Conservation (phyloP, 805 yeast species). For the Naumovozyma baii region DNA sequence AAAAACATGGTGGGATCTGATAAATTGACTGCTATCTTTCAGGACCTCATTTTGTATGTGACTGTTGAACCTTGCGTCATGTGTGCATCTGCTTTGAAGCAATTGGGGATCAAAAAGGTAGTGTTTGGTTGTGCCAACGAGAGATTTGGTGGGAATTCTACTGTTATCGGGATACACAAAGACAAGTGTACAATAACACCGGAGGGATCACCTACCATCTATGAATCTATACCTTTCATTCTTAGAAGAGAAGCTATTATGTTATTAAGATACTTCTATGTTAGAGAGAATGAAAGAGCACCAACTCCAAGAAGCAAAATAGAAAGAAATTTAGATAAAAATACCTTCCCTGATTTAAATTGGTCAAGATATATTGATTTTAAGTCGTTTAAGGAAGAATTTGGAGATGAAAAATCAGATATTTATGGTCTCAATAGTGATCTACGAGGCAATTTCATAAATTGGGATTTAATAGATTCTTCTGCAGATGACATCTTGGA, state of each 20-base stretch:
- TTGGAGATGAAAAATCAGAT: constrained; percentile 10
- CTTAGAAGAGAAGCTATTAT: constrained; percentile 74
- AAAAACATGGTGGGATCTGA: constrained; percentile 22
- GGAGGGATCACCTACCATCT: constrained; percentile 3
- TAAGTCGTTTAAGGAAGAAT: constrained; percentile 36
- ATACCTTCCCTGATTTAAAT: constrained; percentile 50
- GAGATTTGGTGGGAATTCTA: constrained; percentile 93
- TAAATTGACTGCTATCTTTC: constrained; percentile 33
- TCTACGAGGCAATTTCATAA: constrained; percentile 9
- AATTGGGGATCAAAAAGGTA: constrained; percentile 61
- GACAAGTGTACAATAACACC: constrained; percentile 24
- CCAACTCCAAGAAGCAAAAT: constrained; percentile 73
- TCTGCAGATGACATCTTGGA: constrained; percentile 10
- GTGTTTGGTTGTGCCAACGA: constrained; percentile 92
- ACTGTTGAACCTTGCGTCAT: constrained; percentile 97
- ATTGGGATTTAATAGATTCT: constrained; percentile 22
- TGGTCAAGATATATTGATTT: constrained; percentile 45
- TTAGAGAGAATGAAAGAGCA: constrained; percentile 75
- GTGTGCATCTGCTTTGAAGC: constrained; percentile 91
- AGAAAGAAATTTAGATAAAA: constrained; percentile 47
- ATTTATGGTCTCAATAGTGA: constrained; percentile 14
- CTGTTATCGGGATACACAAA: constrained; percentile 54
- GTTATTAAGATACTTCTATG: constrained; percentile 71
- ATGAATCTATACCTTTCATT: constrained; percentile 61
- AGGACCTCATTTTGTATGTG: constrained; percentile 65